phyloP scores from a whole-genome alignment of 2,329 filamentous ascomycete genomes.

The Whalleya microplaca region DNA sequence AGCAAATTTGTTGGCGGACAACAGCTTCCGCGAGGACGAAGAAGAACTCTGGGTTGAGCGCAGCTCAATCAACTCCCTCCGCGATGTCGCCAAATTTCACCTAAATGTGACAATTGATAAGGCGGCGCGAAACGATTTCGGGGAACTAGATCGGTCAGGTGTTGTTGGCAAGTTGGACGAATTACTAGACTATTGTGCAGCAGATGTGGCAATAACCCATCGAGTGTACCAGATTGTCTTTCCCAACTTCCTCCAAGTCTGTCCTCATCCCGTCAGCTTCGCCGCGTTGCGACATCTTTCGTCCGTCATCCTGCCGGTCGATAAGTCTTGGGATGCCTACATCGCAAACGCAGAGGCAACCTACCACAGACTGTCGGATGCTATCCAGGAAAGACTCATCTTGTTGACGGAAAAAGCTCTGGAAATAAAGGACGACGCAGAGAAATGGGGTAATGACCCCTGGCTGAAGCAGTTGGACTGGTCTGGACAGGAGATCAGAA shows the following conservation, averaged over 20 bases:
- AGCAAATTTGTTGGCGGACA: slow-evolving; percentile 69
- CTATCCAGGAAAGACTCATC: slow-evolving; percentile 76
- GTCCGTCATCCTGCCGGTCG: slow-evolving; percentile 87
- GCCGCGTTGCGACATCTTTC: slow-evolving; percentile 92
- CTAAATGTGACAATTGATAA: slow-evolving; percentile 93
- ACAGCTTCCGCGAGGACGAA: slow-evolving; percentile 75
- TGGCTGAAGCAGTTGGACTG: slow-evolving; percentile 96
- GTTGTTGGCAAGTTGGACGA: slow-evolving; percentile 75
- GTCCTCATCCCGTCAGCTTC: slow-evolving; percentile 96
- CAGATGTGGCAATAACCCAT: slow-evolving; percentile 91
- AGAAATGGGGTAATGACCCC: slow-evolving; percentile 76
- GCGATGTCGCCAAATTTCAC: slow-evolving; percentile 96
- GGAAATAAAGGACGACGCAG: slow-evolving; percentile 68
- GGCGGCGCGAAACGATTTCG: slow-evolving; percentile 81
- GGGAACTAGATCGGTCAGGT: slow-evolving; percentile 73
- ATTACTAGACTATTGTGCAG: slow-evolving; percentile 90
- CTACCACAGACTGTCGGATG: slow-evolving; percentile 75
- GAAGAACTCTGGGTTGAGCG: slow-evolving; percentile 94
- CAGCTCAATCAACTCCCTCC: slow-evolving; percentile 92
- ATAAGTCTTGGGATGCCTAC: slow-evolving; percentile 86
- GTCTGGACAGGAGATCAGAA: slow-evolving; percentile 89
- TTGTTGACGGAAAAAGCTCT: slow-evolving; percentile 77
- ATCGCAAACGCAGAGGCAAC: slow-evolving; percentile 82
- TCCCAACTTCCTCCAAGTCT: slow-evolving; percentile 83
- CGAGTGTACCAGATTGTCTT: slow-evolving; percentile 94